These are phyloP conservation scores for Rhizopus arrhizus DNA, from an alignment of 371 early-diverging fungal genomes.

Conservation along the genomic window DNA sequence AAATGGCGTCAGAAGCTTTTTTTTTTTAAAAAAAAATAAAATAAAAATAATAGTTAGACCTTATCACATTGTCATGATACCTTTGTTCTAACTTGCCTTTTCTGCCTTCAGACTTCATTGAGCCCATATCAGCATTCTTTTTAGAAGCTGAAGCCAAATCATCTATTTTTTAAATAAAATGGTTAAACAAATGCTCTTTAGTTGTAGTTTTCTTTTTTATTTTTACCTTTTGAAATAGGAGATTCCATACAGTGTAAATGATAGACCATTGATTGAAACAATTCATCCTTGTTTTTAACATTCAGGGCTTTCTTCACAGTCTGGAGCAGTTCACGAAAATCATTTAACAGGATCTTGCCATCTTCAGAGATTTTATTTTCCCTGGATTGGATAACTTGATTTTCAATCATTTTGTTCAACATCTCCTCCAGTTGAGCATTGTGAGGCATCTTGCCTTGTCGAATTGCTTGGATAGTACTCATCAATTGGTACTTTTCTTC, in stretches of 20 bases:
- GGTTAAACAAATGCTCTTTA: not conserved
- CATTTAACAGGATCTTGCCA: slow-evolving; percentile 49
- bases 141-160: not conserved
- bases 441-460: slow-evolving; percentile 64
- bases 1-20: slow-evolving; percentile 43
- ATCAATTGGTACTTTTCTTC: slow-evolving; percentile 50
- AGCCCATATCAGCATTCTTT: slow-evolving; percentile 1
- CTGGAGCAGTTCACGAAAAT: slow-evolving; percentile 47
- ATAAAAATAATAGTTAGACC: not conserved
- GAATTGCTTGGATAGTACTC: slow-evolving; percentile 51
- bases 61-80: too few relatives aligned
- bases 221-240: slow-evolving; percentile 29
- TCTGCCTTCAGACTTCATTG: slow-evolving; percentile 28
- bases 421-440: slow-evolving; percentile 59
- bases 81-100: slow-evolving; percentile 20
- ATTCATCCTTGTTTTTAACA: slow-evolving; percentile 61
- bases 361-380: slow-evolving; percentile 52
- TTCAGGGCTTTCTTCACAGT: slow-evolving; percentile 47
- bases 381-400: slow-evolving; percentile 45
- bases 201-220: not conserved
- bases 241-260: slow-evolving; percentile 43
- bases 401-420: slow-evolving; percentile 42
- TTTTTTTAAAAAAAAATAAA: not conserved
- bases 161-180: not conserved
- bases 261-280: slow-evolving; percentile 63